These are phyloP conservation scores for Pseudomonodictys pantanalensis DNA, from an alignment of 495 filamentous ascomycete genomes.

Conservation along the genomic window DNA sequence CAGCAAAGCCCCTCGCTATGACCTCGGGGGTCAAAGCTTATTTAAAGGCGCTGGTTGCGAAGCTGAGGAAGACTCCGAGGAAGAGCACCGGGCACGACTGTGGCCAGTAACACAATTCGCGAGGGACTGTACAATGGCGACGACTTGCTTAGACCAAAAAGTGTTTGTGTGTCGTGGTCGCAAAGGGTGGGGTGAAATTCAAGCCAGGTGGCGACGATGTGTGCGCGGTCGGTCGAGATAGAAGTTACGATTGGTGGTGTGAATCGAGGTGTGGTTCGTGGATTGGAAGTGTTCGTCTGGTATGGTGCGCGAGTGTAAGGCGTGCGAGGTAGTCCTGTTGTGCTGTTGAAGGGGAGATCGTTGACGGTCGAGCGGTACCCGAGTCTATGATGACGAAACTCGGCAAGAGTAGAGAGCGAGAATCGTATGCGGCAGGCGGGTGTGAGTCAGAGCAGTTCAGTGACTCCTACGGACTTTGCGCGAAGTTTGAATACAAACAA, in stretches of 20 bases:
- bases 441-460: no score
- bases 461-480: no score
- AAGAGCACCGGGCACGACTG: slow-evolving; percentile 10
- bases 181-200: no score
- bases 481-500: no score
- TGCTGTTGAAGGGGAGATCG: neutral
- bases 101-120: slow-evolving; percentile 3
- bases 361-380: slow-evolving; percentile 3
- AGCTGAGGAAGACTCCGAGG: slow-evolving; percentile 35
- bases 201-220: slow-evolving; percentile 4
- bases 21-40: slow-evolving; percentile 80
- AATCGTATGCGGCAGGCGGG: no score
- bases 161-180: no score
- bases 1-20: slow-evolving; percentile 78
- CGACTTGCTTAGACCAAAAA: no score
- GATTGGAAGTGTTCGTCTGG: no score
- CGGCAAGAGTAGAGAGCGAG: slow-evolving; percentile 6
- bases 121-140: neutral
- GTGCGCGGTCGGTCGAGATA: no score
- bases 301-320: no score
- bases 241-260: no score
- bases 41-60: slow-evolving; percentile 61
- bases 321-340: neutral
- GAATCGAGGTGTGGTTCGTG: no score
- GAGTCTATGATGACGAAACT: slow-evolving; percentile 20